Percentiles rank a stretch among this genome's conserved stretches.
Evolutionary conservation across 2,329 filamentous ascomycete species (phyloP).

Genomic region (Malbranchea zuffiana): DNA sequence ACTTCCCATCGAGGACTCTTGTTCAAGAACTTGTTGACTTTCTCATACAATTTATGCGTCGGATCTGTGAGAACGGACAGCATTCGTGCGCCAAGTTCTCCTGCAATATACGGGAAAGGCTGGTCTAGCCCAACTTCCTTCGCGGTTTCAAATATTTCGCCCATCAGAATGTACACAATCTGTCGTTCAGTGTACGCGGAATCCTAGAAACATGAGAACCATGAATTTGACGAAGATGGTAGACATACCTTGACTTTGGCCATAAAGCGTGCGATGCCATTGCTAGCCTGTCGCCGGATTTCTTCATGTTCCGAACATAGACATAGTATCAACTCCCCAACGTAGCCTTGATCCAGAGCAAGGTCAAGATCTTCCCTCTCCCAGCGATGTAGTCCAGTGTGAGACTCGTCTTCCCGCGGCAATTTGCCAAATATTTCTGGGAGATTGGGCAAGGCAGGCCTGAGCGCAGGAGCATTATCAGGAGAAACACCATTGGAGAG

Average conservation of each 20-base stretch:
- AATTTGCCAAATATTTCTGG: constrained; percentile 44
- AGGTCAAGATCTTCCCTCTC: constrained; percentile 65
- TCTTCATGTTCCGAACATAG: constrained; percentile 63
- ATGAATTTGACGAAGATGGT: neutral
- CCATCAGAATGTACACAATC: constrained; percentile 67
- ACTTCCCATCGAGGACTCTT: constrained; percentile 63
- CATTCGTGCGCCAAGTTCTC: constrained; percentile 62
- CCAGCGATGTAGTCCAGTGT: constrained; percentile 49
- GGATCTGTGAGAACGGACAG: constrained; percentile 64
- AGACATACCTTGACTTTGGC: constrained; percentile 36
- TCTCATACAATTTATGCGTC: constrained; percentile 71
- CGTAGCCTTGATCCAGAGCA: constrained; percentile 65
- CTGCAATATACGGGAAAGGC: constrained; percentile 60
- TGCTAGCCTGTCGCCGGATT: constrained; percentile 62
- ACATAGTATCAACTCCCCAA: constrained; percentile 59
- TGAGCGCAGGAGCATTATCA: constrained; percentile 5
- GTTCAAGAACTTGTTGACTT: constrained; percentile 75
- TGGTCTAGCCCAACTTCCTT: constrained; percentile 42
- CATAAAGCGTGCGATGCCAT: constrained; percentile 34
- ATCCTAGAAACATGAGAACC: constrained; percentile 35
- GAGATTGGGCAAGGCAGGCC: constrained; percentile 34
- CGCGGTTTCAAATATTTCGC: constrained; percentile 68
- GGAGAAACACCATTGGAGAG: constrained; percentile 2
- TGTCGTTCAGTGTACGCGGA: constrained; percentile 66
- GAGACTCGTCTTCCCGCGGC: constrained; percentile 35